Evolutionary conservation across 331 rosid genomes (phyloP), one percentile per base, ranked within the genome.

Genomic region (Quercus lobata): DNA sequence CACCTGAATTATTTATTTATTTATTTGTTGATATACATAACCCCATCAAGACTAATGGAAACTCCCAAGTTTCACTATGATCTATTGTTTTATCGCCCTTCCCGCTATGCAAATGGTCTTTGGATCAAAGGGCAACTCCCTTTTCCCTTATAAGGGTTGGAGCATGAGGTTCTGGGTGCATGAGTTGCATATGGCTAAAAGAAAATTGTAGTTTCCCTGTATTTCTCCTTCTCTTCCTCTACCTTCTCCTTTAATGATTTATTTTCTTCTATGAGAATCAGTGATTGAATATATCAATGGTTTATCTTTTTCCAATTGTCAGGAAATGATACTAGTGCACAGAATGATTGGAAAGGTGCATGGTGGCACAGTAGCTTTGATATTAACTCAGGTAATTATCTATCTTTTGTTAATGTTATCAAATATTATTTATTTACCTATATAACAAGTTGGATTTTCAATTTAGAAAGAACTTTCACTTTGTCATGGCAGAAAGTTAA

Each of bases 321-420:
- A 93, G 97, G 81, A 79, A 93, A 93, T 86, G 97, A 91, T 86
- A 86, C 98, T 72, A 89, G 94, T 72, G 93, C 94, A 11, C 91
- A 93, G 75, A 95, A 95, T 81, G 92, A 95, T 83, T 95, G 97
- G 99, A 90, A 91, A 82, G 99, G 99, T 15, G 93, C 97, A 80
- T 95, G 99, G 99, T 93, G 97, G 99, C 99, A 95, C 86, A 93
- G 96, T 81, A 87, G 97, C 87, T 89, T 95, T 32, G 71, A 84
- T 55, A 86, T 87, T 74, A 94, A 90, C 86, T 88, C 97, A 80
- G 99, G 99, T 95, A 81, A 80, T 24, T 86, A 61, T 49, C 22
- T n/a, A 61, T 83, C 32, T 71, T 71, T 73, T 63, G 71, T 81
- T 69, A 58, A 62, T 72, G 76, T 1, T 57, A 74, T n/a, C 24